Base-by-base conservation (phyloP, 192 early-diverging fungal species). In the Podila clonocystis region DNA sequence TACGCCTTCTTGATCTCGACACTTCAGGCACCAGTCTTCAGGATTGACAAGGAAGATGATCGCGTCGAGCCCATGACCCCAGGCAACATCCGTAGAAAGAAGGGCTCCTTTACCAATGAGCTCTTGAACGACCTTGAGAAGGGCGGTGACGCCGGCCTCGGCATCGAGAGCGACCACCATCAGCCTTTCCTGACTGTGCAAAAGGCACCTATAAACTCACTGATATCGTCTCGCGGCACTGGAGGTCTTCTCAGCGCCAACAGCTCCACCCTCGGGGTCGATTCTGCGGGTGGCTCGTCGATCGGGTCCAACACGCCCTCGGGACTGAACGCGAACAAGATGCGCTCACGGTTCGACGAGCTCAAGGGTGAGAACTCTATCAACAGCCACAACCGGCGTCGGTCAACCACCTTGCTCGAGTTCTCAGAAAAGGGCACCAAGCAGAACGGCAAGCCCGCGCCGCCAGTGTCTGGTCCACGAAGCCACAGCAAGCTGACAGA, bases 1-100 rank as follows among this genome's bases (percentile, higher is more conserved):
- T 75, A 88, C 41, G 83, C 88, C 0, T 89, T 89, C 67, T 75
- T 89, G 30, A 84, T 89, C 24, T 83, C 85, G 17, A 78, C 85
- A 30, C 62, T 88, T 49, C 83, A 89, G 67, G 76, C 76, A 15
- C 70, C 76, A 34, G 65, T 79, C 17, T 72, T 79, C 61, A 72
- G 70, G 38, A 58, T 64, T 26, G 76, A 72, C 36, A 68, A 68
- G 22, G 75, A 78, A 36, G 60, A 67, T 9, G 63, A 62, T 31
- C 38, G 68, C 5, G 50, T 63, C 20, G 62, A 70, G 33, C 55
- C 49, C 0, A 15, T 77, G 48, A 71, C 68, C 9, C 64, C 75
- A 11, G 58, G 63, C 3, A 67, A 58, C 28, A 67, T 77, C 33
- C 68, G 75, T 0, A 58, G 41, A 2, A 77, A 62, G 59, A 77